Percentiles rank a stretch among this genome's conserved stretches.
Conservation (phyloP, 2,329 filamentous ascomycete species). For the Tetracladium maxilliforme region DNA sequence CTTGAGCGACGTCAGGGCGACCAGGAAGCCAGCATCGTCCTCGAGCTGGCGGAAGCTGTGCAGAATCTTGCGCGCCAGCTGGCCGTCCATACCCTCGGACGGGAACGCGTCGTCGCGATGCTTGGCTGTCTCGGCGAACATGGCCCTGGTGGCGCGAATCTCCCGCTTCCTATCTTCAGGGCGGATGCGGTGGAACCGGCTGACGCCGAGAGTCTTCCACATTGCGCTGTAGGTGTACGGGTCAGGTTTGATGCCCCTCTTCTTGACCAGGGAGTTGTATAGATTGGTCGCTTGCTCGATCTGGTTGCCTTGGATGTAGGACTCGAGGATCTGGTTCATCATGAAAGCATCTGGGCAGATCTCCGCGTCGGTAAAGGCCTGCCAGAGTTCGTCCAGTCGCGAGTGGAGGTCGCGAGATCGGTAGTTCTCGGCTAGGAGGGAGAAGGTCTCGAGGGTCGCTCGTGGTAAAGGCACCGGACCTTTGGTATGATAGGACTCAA, state of each 20-base stretch:
- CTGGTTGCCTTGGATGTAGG: constrained; percentile 44
- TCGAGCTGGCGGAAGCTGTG: constrained; percentile 32
- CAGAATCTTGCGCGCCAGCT: constrained; percentile 31
- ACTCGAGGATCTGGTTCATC: constrained; percentile 64
- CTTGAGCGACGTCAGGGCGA: constrained; percentile 27
- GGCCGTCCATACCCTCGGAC: constrained; percentile 24
- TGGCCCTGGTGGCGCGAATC: constrained; percentile 18
- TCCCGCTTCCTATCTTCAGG: constrained; percentile 15
- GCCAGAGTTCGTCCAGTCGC: constrained; percentile 44
- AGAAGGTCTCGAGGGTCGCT: constrained; percentile 67
- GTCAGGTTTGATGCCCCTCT: constrained; percentile 40
- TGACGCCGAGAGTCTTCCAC: constrained; percentile 41
- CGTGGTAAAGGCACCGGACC: constrained; percentile 25
- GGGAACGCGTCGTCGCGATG: constrained; percentile 28
- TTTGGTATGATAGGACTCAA: constrained; percentile 4
- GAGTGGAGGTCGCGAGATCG: constrained; percentile 42
- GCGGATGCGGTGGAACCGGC: constrained; percentile 25
- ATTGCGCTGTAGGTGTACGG: constrained; percentile 57
- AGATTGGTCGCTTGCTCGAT: constrained; percentile 36
- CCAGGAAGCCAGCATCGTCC: constrained; percentile 27
- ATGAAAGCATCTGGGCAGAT: constrained; percentile 59
- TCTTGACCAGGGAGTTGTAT: constrained; percentile 36
- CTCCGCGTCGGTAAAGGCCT: constrained; percentile 45
- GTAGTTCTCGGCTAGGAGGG: constrained; percentile 59
- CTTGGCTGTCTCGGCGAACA: constrained; percentile 34